Conservation (phyloP, 75 land plant genomes). For the Pinus tabuliformis region DNA sequence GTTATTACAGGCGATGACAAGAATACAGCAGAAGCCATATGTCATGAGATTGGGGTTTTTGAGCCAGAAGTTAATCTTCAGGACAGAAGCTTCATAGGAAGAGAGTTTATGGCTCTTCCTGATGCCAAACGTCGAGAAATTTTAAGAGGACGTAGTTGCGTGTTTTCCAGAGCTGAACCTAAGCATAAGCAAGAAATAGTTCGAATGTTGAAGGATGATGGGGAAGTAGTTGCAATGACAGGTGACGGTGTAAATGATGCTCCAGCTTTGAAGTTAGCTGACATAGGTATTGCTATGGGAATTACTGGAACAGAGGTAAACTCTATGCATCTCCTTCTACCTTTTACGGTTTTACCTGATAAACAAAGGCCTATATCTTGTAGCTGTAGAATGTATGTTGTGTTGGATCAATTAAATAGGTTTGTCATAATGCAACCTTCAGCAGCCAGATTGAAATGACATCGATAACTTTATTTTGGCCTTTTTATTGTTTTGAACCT, state of each 20-base stretch:
- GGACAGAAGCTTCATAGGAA: constrained; percentile 72
- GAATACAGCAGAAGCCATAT: constrained; percentile 93
- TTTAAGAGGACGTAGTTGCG: constrained; percentile 73
- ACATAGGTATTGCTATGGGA: constrained; percentile 60
- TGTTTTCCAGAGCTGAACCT: constrained; percentile 93
- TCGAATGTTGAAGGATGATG: constrained; percentile 60
- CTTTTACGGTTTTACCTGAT: not conserved
- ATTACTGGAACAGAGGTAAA: constrained; percentile 55
- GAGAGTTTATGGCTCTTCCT: constrained; percentile 60
- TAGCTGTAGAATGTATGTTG: not conserved
- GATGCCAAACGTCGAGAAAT: constrained; percentile 28
- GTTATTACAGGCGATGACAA: constrained; percentile 97
- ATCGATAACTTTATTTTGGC: too few relatives aligned
- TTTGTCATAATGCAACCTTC: too few relatives aligned
- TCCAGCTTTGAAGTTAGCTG: constrained; percentile 82
- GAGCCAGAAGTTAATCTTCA: constrained; percentile 49
- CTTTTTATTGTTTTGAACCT: not conserved
- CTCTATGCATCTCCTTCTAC: not conserved
- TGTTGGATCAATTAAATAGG: too few relatives aligned
- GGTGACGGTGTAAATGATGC: constrained; percentile 99
- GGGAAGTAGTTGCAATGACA: constrained; percentile 98
- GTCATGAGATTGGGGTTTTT: constrained; percentile 91
- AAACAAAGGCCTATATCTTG: not conserved
- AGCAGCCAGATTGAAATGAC: too few relatives aligned
- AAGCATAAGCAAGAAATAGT: constrained; percentile 83